A percentile compares a stretch with the other conserved stretches of the same genome.
phyloP scores from a whole-genome alignment of 179 eudicot species.

The Silene noctiflora region DNA sequence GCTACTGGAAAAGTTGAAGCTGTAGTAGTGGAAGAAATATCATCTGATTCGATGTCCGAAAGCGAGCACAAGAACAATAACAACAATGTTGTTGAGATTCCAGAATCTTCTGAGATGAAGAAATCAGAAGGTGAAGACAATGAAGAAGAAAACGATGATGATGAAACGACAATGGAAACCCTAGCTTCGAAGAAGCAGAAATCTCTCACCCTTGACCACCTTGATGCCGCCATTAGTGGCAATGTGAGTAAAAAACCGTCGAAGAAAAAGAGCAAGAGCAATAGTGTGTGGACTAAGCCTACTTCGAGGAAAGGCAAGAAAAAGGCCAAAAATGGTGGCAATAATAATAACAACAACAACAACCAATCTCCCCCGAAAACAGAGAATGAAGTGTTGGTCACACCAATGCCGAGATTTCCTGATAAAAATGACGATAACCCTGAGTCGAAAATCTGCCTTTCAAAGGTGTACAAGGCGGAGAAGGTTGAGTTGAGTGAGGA shows the following conservation, averaged over 20 bases:
- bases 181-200: conserved; percentile 46
- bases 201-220: conserved; percentile 22
- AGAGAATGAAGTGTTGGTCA: conserved; percentile 49
- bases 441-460: conserved; percentile 57
- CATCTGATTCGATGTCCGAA: conserved; percentile 42
- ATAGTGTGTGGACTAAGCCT: conserved; percentile 16
- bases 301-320: conserved; percentile 23
- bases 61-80: conserved; percentile 18
- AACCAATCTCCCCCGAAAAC: conserved; percentile 23
- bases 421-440: conserved; percentile 74
- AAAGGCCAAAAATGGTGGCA: conserved; percentile 8
- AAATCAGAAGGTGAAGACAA: conserved; percentile 28
- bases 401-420: conserved; percentile 66
- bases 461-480: conserved; percentile 84
- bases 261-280: conserved; percentile 47
- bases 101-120: conserved; percentile 26
- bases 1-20: conserved; percentile 27
- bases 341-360: conserved; percentile 31
- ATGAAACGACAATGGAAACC: conserved; percentile 23
- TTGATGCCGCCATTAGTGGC: neutral
- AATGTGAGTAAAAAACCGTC: conserved; percentile 22
- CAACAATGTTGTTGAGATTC: neutral
- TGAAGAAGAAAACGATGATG: conserved; percentile 24
- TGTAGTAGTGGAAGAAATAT: conserved; percentile 41
- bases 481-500: conserved; percentile 88